Evolutionary conservation across 257 asterid species (phyloP).

Genomic region (Jacaranda copaia): DNA sequence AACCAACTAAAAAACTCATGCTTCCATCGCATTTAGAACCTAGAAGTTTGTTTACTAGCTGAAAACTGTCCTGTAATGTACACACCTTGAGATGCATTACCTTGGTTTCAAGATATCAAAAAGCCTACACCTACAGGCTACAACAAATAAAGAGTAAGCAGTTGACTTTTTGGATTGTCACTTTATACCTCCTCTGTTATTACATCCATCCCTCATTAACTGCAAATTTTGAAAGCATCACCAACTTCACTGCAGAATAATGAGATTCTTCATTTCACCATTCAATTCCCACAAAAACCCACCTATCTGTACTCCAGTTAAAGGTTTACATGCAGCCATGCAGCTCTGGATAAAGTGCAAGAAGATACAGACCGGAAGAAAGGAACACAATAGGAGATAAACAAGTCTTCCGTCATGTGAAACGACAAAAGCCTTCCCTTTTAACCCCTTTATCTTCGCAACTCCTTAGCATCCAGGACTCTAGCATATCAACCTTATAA

Average conservation of each 20-base stretch:
- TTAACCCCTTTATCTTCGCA: constrained; percentile 13
- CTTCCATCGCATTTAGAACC: neutral
- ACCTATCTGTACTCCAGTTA: neutral
- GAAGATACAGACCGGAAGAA: neutral
- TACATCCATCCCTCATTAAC: constrained; percentile 20
- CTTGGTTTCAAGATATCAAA: constrained; percentile 31
- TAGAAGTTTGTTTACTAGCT: neutral
- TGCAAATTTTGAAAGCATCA: constrained; percentile 25
- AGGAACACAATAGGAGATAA: neutral
- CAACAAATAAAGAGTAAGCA: neutral
- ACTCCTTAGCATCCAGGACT: constrained; percentile 14
- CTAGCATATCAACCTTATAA: constrained; percentile 9
- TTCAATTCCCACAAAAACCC: constrained; percentile 17
- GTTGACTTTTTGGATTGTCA: constrained; percentile 14
- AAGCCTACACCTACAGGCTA: constrained; percentile 21
- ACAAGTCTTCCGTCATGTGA: constrained; percentile 14
- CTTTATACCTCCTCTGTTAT: constrained; percentile 10
- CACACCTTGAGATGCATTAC: constrained; percentile 25
- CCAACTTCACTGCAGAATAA: constrained; percentile 32
- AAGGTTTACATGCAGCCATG: neutral
- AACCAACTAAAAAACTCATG: constrained; percentile 4
- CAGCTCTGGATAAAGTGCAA: constrained; percentile 3
- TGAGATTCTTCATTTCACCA: constrained; percentile 18
- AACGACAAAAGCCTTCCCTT: constrained; percentile 8
- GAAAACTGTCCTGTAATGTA: neutral